Conservation (phyloP, 768 basidiomycete species). For the Trametes punicea region DNA sequence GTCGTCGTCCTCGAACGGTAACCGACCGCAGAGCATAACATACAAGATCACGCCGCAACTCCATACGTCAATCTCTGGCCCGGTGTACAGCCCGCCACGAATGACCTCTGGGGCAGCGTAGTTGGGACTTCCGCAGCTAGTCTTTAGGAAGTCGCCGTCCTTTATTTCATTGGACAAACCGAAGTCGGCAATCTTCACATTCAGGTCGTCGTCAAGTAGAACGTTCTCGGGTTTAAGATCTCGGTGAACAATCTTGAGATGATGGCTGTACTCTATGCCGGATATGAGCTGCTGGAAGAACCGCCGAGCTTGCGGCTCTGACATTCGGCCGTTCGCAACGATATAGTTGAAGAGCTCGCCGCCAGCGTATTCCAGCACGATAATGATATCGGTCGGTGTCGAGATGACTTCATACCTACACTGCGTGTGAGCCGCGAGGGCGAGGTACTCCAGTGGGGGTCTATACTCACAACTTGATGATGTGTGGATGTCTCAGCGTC, state of each 20-base stretch:
- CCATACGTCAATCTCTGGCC: constrained; percentile 99
- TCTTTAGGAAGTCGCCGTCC: constrained; percentile 95
- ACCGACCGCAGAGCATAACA: constrained; percentile 92
- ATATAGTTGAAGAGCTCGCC: constrained; percentile 99
- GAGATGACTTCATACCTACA: constrained; percentile 84
- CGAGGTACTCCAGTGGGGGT: constrained; percentile 9
- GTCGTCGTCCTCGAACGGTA: constrained; percentile 98
- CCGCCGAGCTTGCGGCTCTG: constrained; percentile 78
- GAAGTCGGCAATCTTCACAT: constrained; percentile 99
- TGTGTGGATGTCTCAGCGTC: constrained; percentile 90
- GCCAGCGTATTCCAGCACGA: constrained; percentile 95
- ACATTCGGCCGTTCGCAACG: constrained; percentile 89
- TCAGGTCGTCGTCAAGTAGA: constrained; percentile 76
- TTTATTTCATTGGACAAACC: constrained; percentile 94
- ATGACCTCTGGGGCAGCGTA: constrained; percentile 99
- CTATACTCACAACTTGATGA: constrained; percentile 85
- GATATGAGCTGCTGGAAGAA: constrained; percentile 99
- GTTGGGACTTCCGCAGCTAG: constrained; percentile 97
- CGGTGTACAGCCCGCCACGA: constrained; percentile 90
- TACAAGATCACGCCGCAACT: constrained; percentile 98
- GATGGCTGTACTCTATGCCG: constrained; percentile 95
- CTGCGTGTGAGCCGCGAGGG: background rate
- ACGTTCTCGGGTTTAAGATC: constrained; percentile 98
- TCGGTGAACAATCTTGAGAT: constrained; percentile 95
- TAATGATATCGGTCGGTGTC: constrained; percentile 93